A percentile compares a stretch with the other conserved stretches of the same genome.
These are phyloP conservation scores for Helicostylum pulchrum DNA, from an alignment of 192 early-diverging fungal species.

Conservation along the genomic window DNA sequence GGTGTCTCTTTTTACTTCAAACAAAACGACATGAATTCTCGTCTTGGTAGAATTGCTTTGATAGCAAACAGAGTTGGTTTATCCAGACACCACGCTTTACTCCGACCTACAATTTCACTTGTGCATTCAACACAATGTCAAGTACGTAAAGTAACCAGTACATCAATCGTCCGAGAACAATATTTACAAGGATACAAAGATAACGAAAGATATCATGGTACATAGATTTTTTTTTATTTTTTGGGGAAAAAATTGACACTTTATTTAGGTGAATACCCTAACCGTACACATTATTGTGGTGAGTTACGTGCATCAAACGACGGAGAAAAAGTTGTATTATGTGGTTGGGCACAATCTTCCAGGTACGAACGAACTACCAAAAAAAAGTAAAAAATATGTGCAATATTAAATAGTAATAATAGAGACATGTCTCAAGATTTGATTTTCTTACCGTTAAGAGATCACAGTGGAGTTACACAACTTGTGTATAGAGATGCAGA, in stretches of 20 bases:
- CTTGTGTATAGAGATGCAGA: conserved; percentile 46
- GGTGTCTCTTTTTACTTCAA: no score
- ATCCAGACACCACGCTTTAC: background rate
- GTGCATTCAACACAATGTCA: background rate
- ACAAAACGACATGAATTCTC: background rate
- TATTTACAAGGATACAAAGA: conserved; percentile 22
- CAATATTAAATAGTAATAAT: background rate
- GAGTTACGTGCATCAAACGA: conserved; percentile 56
- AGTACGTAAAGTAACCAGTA: background rate
- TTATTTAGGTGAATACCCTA: conserved; percentile 37
- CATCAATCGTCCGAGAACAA: background rate
- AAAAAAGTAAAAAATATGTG: background rate
- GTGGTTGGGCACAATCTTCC: conserved; percentile 71
- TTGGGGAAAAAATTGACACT: background rate
- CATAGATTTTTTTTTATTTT: background rate
- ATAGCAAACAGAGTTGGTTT: background rate
- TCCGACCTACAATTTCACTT: background rate
- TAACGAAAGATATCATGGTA: conserved; percentile 22
- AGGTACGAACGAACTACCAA: conserved; percentile 38
- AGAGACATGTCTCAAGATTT: conserved; percentile 69
- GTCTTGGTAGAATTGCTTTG: conserved; percentile 7
- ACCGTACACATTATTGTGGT: conserved; percentile 76
- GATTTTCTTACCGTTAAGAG: conserved; percentile 76
- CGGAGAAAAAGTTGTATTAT: conserved; percentile 64
- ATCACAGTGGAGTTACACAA: conserved; percentile 73